Evolutionary conservation across 2,329 filamentous ascomycete species (phyloP).

Genomic region (Paecilomyces niveus): DNA sequence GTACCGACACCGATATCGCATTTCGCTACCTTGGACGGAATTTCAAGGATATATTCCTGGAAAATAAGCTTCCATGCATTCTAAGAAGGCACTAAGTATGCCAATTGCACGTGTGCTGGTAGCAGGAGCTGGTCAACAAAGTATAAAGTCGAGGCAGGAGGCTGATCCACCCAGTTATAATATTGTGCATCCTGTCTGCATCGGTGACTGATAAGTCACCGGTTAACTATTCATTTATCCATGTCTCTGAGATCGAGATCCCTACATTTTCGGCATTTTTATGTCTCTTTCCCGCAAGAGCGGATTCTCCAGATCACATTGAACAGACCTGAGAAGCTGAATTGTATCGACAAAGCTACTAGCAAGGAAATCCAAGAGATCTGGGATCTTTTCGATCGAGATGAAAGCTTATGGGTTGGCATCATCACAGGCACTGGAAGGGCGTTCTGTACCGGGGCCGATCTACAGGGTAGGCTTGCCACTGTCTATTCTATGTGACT

Average conservation of each 20-base stretch:
- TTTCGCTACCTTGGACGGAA: too few species aligned
- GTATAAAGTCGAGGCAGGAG: neutral
- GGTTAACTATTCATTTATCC: neutral
- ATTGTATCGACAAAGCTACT: conserved; percentile 34
- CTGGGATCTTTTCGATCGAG: conserved; percentile 56
- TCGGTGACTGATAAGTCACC: neutral
- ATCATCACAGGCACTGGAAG: conserved; percentile 56
- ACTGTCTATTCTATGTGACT: neutral
- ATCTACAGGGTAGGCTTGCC: conserved; percentile 48
- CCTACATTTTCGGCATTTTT: conserved; percentile 12
- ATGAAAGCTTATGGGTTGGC: conserved; percentile 54
- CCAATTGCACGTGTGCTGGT: too few species aligned
- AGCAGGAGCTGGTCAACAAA: neutral
- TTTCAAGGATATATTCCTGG: too few species aligned
- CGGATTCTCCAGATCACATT: conserved; percentile 35
- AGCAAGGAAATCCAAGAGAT: conserved; percentile 38
- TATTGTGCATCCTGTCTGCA: neutral
- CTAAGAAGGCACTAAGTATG: too few species aligned
- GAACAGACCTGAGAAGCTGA: conserved; percentile 33
- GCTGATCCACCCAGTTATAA: neutral
- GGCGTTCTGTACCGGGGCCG: conserved; percentile 62
- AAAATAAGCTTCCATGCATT: too few species aligned
- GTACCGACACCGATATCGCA: too few species aligned
- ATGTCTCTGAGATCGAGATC: conserved; percentile 18
- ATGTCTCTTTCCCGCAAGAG: conserved; percentile 34